Percentiles rank a stretch among this genome's conserved stretches.
Evolutionary conservation across 2,329 filamentous ascomycete species (phyloP).

Genomic region (Penicillium sclerotiorum): DNA sequence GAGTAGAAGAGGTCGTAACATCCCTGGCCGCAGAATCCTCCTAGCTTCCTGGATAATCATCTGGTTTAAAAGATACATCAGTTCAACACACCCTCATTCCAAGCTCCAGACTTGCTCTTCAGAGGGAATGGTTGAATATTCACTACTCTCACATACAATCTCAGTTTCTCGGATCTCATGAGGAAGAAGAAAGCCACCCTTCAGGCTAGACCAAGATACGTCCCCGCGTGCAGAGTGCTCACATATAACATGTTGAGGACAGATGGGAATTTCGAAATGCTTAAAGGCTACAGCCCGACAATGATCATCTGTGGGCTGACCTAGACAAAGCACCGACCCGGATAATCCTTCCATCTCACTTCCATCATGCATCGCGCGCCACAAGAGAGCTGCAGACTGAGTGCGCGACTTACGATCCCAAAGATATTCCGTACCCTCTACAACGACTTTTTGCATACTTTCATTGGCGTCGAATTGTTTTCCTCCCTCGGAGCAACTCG

Average conservation of each 20-base stretch:
- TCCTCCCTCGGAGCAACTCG: background rate
- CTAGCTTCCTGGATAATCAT: too few species aligned
- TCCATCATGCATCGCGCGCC: slow-evolving; percentile 17
- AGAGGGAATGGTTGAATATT: slow-evolving; percentile 1
- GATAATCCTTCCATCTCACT: slow-evolving; percentile 13
- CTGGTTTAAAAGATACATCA: too few species aligned
- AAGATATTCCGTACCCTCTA: slow-evolving; percentile 17
- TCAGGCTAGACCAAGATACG: slow-evolving; percentile 12
- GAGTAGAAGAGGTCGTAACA: too few species aligned
- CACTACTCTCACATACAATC: slow-evolving; percentile 13
- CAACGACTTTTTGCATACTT: slow-evolving; percentile 12
- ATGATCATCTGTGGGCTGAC: slow-evolving; percentile 8
- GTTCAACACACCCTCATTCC: background rate
- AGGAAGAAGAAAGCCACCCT: slow-evolving; percentile 18
- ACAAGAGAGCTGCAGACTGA: slow-evolving; percentile 15
- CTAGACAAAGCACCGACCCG: slow-evolving; percentile 18
- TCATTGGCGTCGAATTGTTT: slow-evolving; percentile 3
- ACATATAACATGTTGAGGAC: slow-evolving; percentile 7
- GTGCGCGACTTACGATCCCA: slow-evolving; percentile 15
- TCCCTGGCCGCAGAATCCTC: too few species aligned
- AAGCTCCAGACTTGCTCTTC: slow-evolving; percentile 12
- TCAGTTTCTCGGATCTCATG: slow-evolving; percentile 13
- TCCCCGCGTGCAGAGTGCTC: slow-evolving; percentile 7
- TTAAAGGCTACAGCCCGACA: slow-evolving; percentile 16
- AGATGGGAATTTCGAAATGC: slow-evolving; percentile 18